These are phyloP conservation scores for Trichoderma arundinaceum DNA, from an alignment of 2,329 filamentous ascomycete genomes.

Conservation along the genomic window DNA sequence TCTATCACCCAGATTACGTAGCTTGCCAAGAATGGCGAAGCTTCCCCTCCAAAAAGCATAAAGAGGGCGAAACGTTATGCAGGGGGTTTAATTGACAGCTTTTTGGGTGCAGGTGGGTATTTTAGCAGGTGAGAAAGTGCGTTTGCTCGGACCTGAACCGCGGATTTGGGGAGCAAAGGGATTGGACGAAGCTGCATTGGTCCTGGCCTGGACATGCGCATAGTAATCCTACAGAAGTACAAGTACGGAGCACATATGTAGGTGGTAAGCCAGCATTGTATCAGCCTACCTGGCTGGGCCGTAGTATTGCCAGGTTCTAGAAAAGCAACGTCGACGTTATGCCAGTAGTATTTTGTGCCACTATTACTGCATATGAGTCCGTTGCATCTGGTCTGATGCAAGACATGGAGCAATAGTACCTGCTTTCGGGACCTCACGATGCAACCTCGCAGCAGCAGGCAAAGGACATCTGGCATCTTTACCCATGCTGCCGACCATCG, in stretches of 20 bases:
- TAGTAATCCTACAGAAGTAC: too few species aligned
- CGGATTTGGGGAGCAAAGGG: conserved; percentile 4
- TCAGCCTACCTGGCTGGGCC: too few species aligned
- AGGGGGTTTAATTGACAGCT: conserved; percentile 24
- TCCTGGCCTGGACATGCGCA: too few species aligned
- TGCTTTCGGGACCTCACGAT: neutral
- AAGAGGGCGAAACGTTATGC: neutral
- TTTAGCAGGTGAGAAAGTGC: neutral
- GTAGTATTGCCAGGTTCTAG: too few species aligned
- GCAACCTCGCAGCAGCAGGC: neutral
- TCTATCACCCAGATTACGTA: neutral
- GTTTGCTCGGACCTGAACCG: neutral
- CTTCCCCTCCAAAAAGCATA: neutral
- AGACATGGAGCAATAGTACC: too few species aligned
- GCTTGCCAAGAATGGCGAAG: conserved; percentile 1
- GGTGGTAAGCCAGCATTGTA: too few species aligned
- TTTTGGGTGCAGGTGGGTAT: conserved; percentile 10
- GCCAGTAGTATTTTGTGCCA: too few species aligned
- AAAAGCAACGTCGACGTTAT: too few species aligned
- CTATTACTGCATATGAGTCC: too few species aligned
- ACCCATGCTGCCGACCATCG: conserved; percentile 26
- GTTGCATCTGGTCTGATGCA: too few species aligned
- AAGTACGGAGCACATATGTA: too few species aligned
- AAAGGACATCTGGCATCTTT: conserved; percentile 27
- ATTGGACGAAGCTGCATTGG: conserved; percentile 25